These are phyloP conservation scores for Botryobasidium botryosum DNA, from an alignment of 768 basidiomycete genomes.

Conservation along the genomic window DNA sequence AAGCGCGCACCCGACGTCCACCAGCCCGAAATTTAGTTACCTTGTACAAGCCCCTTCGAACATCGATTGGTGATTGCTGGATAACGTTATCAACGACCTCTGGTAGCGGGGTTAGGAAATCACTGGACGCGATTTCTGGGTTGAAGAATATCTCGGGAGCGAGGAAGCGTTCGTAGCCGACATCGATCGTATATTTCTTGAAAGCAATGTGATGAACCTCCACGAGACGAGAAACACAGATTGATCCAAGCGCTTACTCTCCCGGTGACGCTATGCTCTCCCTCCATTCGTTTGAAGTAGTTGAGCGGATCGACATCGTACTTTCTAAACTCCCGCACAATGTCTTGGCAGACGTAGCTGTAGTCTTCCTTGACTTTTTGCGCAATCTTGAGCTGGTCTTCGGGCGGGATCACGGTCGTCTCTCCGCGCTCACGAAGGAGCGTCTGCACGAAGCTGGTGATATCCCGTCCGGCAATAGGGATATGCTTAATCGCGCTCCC, in stretches of 20 bases:
- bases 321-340: constrained; percentile 96
- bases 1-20: neutral
- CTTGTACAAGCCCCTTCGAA: constrained; percentile 92
- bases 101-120: constrained; percentile 91
- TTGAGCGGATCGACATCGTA: constrained; percentile 94
- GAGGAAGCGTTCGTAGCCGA: constrained; percentile 97
- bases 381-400: constrained; percentile 84
- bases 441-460: constrained; percentile 90
- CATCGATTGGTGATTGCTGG: constrained; percentile 90
- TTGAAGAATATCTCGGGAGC: constrained; percentile 99
- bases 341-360: constrained; percentile 97
- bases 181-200: constrained; percentile 85
- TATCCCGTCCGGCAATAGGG: constrained; percentile 95
- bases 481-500: constrained; percentile 98
- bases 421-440: constrained; percentile 92
- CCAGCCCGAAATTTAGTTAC: constrained; percentile 21
- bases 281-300: constrained; percentile 85
- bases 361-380: constrained; percentile 95
- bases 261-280: constrained; percentile 84
- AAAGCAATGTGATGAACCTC: constrained; percentile 2
- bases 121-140: constrained; percentile 94
- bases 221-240: constrained; percentile 2
- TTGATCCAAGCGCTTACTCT: constrained; percentile 34
- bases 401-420: constrained; percentile 75
- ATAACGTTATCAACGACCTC: constrained; percentile 94